Evolutionary conservation across 305 asterid species (phyloP).

Genomic region (Solanum hybrid): DNA sequence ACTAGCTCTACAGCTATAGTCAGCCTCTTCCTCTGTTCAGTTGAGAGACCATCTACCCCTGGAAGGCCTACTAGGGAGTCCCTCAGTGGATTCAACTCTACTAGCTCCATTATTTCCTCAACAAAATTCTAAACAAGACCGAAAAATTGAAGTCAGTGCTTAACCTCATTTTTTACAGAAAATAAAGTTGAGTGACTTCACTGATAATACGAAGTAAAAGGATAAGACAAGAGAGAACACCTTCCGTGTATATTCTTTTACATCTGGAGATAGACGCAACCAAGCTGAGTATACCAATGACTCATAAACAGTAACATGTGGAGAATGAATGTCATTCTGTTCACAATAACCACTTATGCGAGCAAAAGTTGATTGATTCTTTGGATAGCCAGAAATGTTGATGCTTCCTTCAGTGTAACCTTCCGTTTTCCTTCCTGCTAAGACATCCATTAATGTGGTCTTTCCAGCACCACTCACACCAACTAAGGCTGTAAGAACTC

Average conservation of each 20-base stretch:
- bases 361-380: slow-evolving; percentile 81
- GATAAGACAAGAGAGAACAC: slow-evolving; percentile 15
- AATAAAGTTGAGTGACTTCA: not conserved
- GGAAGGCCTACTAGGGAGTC: slow-evolving; percentile 91
- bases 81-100: slow-evolving; percentile 65
- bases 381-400: slow-evolving; percentile 77
- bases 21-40: slow-evolving; percentile 91
- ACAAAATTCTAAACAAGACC: slow-evolving; percentile 62
- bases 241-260: slow-evolving; percentile 46
- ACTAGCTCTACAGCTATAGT: slow-evolving; percentile 93
- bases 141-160: not conserved
- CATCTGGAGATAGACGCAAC: slow-evolving; percentile 82
- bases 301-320: slow-evolving; percentile 80
- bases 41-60: slow-evolving; percentile 87
- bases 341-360: slow-evolving; percentile 92
- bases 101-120: slow-evolving; percentile 88
- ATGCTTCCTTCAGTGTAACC: slow-evolving; percentile 73
- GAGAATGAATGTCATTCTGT: slow-evolving; percentile 91
- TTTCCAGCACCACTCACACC: slow-evolving; percentile 98
- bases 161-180: not conserved
- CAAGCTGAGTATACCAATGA: slow-evolving; percentile 89
- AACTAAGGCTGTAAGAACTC: slow-evolving; percentile 88
- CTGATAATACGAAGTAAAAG: not conserved
- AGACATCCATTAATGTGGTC: slow-evolving; percentile 92
- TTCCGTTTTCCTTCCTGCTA: slow-evolving; percentile 84